These are phyloP conservation scores for Juncus effusus DNA, from an alignment of 176 grass and related monocot species.

Conservation along the genomic window DNA sequence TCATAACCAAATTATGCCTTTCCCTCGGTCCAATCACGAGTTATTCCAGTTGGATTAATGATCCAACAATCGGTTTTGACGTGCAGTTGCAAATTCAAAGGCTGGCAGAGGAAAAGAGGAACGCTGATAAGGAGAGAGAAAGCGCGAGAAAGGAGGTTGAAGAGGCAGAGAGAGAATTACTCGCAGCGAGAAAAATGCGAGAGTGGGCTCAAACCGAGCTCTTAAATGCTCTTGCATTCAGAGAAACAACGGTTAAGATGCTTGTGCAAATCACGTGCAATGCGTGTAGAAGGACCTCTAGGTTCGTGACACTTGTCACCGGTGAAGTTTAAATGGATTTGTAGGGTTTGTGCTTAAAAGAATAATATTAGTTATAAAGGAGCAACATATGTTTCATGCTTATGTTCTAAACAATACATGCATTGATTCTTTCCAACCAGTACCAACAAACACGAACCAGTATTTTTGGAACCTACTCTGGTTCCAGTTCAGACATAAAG, in stretches of 20 bases:
- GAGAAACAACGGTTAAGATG: slow-evolving; percentile 24
- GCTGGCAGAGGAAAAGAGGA: slow-evolving; percentile 17
- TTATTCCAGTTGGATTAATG: not conserved
- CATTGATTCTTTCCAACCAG: no score
- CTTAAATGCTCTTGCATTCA: slow-evolving; percentile 16
- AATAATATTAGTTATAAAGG: no score
- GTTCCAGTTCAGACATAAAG: no score
- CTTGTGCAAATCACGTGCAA: slow-evolving; percentile 21
- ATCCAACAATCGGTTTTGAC: not conserved
- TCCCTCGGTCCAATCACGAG: slow-evolving; percentile 10
- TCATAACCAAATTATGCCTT: slow-evolving; percentile 26
- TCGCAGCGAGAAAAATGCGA: slow-evolving; percentile 20
- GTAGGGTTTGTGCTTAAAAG: no score
- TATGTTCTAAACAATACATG: no score
- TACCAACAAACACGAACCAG: no score
- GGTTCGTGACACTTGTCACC: slow-evolving; percentile 1
- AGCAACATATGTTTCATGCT: no score
- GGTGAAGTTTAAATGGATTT: not conserved
- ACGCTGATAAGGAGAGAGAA: slow-evolving; percentile 19
- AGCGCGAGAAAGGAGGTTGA: slow-evolving; percentile 25
- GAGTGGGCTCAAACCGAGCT: slow-evolving; percentile 19
- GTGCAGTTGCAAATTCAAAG: slow-evolving; percentile 8
- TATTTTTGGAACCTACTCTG: no score
- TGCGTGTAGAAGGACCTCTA: slow-evolving; percentile 17
- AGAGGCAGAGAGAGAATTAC: slow-evolving; percentile 18